Percentiles rank a stretch among this genome's conserved stretches.
phyloP scores from a whole-genome alignment of 2,329 filamentous ascomycete genomes.

The Aspergillus eucalypticola region DNA sequence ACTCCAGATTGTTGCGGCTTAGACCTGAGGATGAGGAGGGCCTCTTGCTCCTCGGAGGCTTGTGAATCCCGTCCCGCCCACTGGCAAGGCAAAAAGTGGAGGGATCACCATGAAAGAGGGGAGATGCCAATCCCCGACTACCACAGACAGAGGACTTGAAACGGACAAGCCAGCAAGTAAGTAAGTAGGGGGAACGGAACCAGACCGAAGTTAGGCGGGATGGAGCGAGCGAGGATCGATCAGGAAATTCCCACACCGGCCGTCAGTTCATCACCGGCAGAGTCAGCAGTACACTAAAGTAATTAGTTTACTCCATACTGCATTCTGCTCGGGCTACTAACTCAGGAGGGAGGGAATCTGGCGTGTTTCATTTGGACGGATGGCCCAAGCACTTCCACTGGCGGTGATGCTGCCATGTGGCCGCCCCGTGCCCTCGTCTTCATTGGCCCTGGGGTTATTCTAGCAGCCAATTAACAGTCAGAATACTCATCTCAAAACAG shows the following conservation, averaged over 20 bases:
- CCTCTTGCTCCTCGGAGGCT: background rate
- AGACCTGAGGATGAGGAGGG: background rate
- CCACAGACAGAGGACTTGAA: too few relatives aligned
- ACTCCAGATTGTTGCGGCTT: slow-evolving; percentile 7
- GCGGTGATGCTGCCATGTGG: slow-evolving; percentile 19
- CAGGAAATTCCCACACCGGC: background rate
- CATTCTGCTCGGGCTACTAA: too few relatives aligned
- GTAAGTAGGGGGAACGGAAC: too few relatives aligned
- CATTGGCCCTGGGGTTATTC: slow-evolving; percentile 2
- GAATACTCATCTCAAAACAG: background rate
- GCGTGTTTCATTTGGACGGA: slow-evolving; percentile 6
- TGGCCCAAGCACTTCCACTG: slow-evolving; percentile 9
- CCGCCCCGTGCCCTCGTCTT: slow-evolving; percentile 5
- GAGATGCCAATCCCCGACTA: background rate
- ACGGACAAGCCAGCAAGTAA: too few relatives aligned
- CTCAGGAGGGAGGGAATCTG: background rate
- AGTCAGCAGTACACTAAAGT: background rate
- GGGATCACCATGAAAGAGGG: background rate
- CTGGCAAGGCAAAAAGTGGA: background rate
- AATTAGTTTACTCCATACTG: too few relatives aligned
- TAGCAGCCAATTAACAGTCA: background rate
- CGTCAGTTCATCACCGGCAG: slow-evolving; percentile 1
- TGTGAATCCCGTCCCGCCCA: slow-evolving; percentile 11
- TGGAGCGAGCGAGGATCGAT: too few relatives aligned
- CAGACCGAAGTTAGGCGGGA: too few relatives aligned